Conservation (phyloP, 2,329 filamentous ascomycete species). For the Gyromitra esculenta region DNA sequence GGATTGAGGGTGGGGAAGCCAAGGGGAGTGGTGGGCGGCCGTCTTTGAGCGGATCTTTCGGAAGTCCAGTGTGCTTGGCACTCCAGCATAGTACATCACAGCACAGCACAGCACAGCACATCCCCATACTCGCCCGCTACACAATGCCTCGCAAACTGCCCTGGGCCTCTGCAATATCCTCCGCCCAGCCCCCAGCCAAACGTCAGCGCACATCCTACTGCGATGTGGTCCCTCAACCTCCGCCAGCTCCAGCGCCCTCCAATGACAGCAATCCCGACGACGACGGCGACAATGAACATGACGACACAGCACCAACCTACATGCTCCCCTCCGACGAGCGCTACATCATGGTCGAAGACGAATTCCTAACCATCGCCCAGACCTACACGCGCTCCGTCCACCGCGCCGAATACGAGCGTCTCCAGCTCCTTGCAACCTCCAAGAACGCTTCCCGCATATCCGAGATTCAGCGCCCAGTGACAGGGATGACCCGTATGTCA, state of each 20-base stretch:
- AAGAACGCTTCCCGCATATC: conserved; percentile 66
- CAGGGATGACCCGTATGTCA: conserved; percentile 57
- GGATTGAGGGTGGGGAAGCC: not conserved
- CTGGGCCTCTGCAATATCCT: conserved; percentile 17
- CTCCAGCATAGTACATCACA: not conserved
- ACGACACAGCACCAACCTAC: conserved; percentile 16
- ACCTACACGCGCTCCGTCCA: conserved; percentile 79
- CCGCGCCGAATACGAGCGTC: conserved; percentile 77
- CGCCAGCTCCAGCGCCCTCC: not conserved
- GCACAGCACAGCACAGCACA: conserved; percentile 5
- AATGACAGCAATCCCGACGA: no score
- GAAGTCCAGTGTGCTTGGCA: conserved; percentile 7
- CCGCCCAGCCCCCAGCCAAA: conserved; percentile 11
- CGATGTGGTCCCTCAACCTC: not conserved
- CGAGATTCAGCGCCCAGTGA: conserved; percentile 61
- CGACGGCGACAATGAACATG: not conserved
- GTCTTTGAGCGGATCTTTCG: not conserved
- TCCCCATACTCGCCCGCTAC: not conserved
- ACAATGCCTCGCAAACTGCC: conserved; percentile 49
- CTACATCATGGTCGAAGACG: conserved; percentile 86
- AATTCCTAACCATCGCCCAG: conserved; percentile 74
- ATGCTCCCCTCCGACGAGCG: conserved; percentile 67
- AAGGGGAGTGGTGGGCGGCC: no score
- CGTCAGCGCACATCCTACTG: conserved; percentile 13
- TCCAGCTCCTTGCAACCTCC: conserved; percentile 68